These are phyloP conservation scores for Trichoderma lentiforme DNA, from an alignment of 2,329 filamentous ascomycete species.

Conservation along the genomic window DNA sequence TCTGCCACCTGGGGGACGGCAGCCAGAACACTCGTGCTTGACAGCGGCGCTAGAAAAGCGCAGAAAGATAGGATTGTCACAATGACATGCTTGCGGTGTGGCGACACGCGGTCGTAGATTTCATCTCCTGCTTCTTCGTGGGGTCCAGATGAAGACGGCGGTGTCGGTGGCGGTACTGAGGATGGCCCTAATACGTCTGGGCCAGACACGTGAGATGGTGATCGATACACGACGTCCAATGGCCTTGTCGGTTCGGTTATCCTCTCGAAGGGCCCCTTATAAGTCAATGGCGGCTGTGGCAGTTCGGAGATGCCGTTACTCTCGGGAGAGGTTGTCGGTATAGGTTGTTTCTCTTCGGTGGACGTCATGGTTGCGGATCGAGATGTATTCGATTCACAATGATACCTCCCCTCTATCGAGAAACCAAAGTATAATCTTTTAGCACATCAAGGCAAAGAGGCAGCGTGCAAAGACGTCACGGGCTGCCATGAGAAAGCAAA, in stretches of 20 bases:
- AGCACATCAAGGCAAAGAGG: neutral
- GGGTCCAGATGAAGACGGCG: constrained; percentile 14
- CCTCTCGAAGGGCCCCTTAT: neutral
- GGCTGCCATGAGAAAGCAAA: neutral
- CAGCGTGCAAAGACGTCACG: neutral
- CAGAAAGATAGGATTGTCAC: constrained; percentile 69
- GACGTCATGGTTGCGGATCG: neutral
- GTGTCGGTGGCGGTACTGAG: neutral
- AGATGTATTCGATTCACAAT: neutral
- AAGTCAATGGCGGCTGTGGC: neutral
- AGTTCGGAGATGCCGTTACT: neutral
- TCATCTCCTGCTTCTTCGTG: constrained; percentile 41
- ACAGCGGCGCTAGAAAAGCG: constrained; percentile 72
- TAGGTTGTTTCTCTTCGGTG: neutral
- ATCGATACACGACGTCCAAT: constrained; percentile 20
- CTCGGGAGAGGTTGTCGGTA: neutral
- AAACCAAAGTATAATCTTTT: neutral
- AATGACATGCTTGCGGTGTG: constrained; percentile 61
- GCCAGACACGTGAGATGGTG: constrained; percentile 31
- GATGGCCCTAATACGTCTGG: constrained; percentile 28
- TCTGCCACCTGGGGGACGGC: constrained; percentile 71
- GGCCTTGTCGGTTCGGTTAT: neutral
- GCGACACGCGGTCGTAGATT: constrained; percentile 63
- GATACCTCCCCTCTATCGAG: neutral
- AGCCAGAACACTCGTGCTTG: constrained; percentile 68